phyloP scores from a whole-genome alignment of 1,284 basidiomycete genomes.

The Trichosporon sp. region DNA sequence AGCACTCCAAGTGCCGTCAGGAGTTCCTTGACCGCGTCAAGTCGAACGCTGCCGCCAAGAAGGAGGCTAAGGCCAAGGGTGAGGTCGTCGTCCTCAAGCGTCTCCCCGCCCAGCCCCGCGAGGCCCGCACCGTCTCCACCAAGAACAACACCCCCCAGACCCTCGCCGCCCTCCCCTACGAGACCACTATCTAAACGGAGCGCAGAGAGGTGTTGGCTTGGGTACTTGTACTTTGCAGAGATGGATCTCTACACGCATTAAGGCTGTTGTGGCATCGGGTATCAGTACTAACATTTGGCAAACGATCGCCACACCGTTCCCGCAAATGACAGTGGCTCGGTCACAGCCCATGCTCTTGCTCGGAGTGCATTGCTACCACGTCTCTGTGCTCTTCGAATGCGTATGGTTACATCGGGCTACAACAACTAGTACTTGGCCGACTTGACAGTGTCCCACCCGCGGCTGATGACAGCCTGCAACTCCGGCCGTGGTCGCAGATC shows the following conservation, averaged over 20 bases:
- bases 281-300: too few species aligned
- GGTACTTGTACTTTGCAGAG: slow-evolving; percentile 53
- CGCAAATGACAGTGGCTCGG: too few species aligned
- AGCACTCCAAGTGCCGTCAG: slow-evolving; percentile 97
- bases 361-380: too few species aligned
- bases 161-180: slow-evolving; percentile 66
- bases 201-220: slow-evolving; percentile 25
- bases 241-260: slow-evolving; percentile 42
- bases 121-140: slow-evolving; percentile 73
- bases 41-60: slow-evolving; percentile 83
- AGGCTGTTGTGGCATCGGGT: too few species aligned
- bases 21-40: slow-evolving; percentile 98
- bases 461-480: slow-evolving; percentile 17
- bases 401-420: neutral
- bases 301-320: too few species aligned
- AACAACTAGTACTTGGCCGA: slow-evolving; percentile 35
- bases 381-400: too few species aligned
- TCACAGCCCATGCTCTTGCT: too few species aligned
- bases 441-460: slow-evolving; percentile 38
- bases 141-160: slow-evolving; percentile 63
- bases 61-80: slow-evolving; percentile 85
- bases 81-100: slow-evolving; percentile 87
- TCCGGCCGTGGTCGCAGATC: slow-evolving; percentile 28
- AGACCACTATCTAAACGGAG: slow-evolving; percentile 56
- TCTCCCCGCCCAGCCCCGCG: slow-evolving; percentile 79